A percentile compares a stretch with the other conserved stretches of the same genome.
These are phyloP conservation scores for Digitaria exilis DNA, from an alignment of 202 grass and related monocot species.

Conservation along the genomic window DNA sequence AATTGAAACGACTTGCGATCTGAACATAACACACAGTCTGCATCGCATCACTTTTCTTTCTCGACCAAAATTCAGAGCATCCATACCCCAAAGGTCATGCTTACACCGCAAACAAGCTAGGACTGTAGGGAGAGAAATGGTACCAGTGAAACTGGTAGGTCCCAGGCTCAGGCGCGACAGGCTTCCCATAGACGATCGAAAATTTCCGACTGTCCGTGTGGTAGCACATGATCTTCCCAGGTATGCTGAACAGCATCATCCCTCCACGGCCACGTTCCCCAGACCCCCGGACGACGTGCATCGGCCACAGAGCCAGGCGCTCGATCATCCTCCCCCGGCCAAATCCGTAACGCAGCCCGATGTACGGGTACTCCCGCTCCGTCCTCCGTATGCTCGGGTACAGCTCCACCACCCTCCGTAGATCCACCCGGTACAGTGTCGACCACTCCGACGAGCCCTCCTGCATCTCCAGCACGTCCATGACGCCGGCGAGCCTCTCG, in stretches of 20 bases:
- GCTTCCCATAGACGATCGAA: not conserved
- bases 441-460: constrained; percentile 20
- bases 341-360: not conserved
- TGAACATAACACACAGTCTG: not conserved
- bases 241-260: constrained; percentile 1
- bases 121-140: not conserved
- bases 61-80: no score
- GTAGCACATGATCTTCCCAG: constrained; percentile 30
- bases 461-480: constrained; percentile 27
- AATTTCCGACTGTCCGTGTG: not conserved
- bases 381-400: not conserved
- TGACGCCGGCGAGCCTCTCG: constrained; percentile 12
- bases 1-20: not conserved
- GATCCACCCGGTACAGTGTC: not conserved
- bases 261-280: not conserved
- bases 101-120: constrained; percentile 14
- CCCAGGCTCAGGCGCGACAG: not conserved
- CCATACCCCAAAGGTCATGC: not conserved
- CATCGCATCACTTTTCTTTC: no score
- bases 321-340: not conserved
- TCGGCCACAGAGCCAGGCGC: not conserved
- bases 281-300: not conserved
- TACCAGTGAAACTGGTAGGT: not conserved
- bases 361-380: not conserved
- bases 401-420: not conserved